Evolutionary conservation across 2,329 filamentous ascomycete species (phyloP), one percentile per base, ranked within the genome.

Genomic region (Capronia americana): DNA sequence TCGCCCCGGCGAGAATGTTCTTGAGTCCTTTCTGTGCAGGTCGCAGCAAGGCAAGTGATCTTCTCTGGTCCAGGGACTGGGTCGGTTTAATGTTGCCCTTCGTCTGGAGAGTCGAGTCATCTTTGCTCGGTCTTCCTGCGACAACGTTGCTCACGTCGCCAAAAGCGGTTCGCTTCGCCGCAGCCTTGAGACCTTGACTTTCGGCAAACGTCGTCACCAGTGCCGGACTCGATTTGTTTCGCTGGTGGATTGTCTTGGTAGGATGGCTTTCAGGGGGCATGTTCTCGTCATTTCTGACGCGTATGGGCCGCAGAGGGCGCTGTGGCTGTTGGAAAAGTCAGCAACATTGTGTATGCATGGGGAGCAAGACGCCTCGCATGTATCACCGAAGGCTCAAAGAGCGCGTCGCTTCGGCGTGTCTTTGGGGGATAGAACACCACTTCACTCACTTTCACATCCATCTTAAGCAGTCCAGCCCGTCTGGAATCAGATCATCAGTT

Each of bases 131-230:
- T 20, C 77, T 75, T 34, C 74, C 68, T 68, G 79, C 80, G 41
- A 75, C 79, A 48, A 83, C 88, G 75, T 93, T 94, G 82, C 91
- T 95, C 68, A 95, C 86, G 76, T 96, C 93, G 57, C 87, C 91
- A 78, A 96, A 93, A 12, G 88, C 92, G 69, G 89, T 88, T 71
- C 93, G 88, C 81, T 93, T 95, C 63, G 88, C 83, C 64, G 86
- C 84, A 61, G 84, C 84, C 78, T 89, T 92, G 70, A 89, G 79
- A 46, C 82, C 84, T 65, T 81, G 84, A 57, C 82, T 84, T 68
- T 84, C 81, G 67, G 84, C 76, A 66, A 86, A 74, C 72, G 75
- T 82, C 73, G 80, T 91, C 71, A 50, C 50, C 2, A 84, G 85
- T 79, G 79, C 90, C 78, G 78, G 88, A 38, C 85, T 88, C 8